These are phyloP conservation scores for Tricholoma matsutake DNA, from an alignment of 768 basidiomycete genomes.

Conservation along the genomic window DNA sequence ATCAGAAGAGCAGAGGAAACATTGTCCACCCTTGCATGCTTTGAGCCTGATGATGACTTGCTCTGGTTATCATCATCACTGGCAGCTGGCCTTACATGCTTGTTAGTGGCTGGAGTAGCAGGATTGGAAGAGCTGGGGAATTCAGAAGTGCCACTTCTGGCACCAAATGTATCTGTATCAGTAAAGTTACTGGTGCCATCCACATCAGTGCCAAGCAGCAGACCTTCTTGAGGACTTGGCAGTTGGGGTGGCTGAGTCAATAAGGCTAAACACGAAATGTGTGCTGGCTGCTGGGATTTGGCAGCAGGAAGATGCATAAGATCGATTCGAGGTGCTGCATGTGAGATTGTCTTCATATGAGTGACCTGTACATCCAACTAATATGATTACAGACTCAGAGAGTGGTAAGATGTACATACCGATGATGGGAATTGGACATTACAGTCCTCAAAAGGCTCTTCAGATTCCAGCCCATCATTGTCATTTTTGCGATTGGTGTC, in stretches of 20 bases:
- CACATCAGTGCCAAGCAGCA: too few relatives aligned
- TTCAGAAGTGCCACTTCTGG: not conserved
- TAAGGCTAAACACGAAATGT: not conserved
- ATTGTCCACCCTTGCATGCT: not conserved
- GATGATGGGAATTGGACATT: not conserved
- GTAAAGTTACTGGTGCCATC: not conserved
- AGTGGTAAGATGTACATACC: not conserved
- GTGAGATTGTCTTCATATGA: too few relatives aligned
- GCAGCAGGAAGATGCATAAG: not conserved
- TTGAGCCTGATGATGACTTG: not conserved
- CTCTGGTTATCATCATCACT: not conserved
- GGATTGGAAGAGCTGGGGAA: too few relatives aligned
- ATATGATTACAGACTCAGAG: too few relatives aligned
- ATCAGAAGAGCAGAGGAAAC: not conserved
- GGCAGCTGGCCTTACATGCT: not conserved
- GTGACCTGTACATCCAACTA: too few relatives aligned
- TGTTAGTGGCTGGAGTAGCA: not conserved
- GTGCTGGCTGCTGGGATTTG: not conserved
- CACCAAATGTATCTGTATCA: not conserved
- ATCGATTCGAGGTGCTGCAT: not conserved
- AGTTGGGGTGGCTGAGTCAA: too few relatives aligned
- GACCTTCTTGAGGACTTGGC: too few relatives aligned
- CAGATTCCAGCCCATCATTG: not conserved
- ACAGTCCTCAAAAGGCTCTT: not conserved
- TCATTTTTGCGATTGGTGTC: not conserved